Percentiles rank a stretch among this genome's conserved stretches.
phyloP scores from a whole-genome alignment of 1,284 basidiomycete genomes.

The Fomitopsis palustris region DNA sequence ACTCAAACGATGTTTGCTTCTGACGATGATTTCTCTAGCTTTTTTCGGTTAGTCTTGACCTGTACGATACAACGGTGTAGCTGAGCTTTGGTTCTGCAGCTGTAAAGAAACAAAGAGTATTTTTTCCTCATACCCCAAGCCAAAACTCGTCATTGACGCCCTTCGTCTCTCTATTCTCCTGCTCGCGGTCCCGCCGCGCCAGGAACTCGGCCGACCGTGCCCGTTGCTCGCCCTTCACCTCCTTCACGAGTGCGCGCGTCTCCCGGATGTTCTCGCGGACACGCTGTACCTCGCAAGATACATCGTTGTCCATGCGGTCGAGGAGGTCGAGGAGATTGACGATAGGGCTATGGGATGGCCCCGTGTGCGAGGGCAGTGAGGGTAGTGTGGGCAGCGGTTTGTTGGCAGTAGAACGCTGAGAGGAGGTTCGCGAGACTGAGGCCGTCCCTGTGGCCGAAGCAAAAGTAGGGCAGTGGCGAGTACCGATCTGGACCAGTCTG shows the following conservation, averaged over 20 bases:
- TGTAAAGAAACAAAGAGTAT: no score
- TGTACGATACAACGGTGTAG: no score
- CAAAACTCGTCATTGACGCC: slow-evolving; percentile 30
- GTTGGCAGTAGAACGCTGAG: neutral
- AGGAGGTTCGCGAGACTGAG: neutral
- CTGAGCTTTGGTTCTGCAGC: no score
- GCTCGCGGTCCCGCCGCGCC: slow-evolving; percentile 15
- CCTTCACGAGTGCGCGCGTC: slow-evolving; percentile 27
- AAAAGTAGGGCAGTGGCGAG: slow-evolving; percentile 4
- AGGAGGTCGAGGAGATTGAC: slow-evolving; percentile 34
- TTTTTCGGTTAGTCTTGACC: no score
- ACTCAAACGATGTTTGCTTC: no score
- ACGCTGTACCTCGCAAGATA: slow-evolving; percentile 35
- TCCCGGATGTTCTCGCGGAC: slow-evolving; percentile 37
- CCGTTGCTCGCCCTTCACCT: slow-evolving; percentile 25
- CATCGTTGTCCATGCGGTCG: slow-evolving; percentile 35
- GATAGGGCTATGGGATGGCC: slow-evolving; percentile 21
- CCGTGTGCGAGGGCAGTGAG: slow-evolving; percentile 18
- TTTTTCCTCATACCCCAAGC: slow-evolving; percentile 14
- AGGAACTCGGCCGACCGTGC: slow-evolving; percentile 17
- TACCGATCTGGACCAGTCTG: neutral
- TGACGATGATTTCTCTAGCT: no score
- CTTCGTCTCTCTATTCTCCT: slow-evolving; percentile 25
- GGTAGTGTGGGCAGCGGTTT: slow-evolving; percentile 11
- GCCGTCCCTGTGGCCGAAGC: slow-evolving; percentile 1